A percentile compares a stretch with the other conserved stretches of the same genome.
Evolutionary conservation across 192 early-diverging fungal species (phyloP).

Genomic region (Entomortierella chlamydospora): DNA sequence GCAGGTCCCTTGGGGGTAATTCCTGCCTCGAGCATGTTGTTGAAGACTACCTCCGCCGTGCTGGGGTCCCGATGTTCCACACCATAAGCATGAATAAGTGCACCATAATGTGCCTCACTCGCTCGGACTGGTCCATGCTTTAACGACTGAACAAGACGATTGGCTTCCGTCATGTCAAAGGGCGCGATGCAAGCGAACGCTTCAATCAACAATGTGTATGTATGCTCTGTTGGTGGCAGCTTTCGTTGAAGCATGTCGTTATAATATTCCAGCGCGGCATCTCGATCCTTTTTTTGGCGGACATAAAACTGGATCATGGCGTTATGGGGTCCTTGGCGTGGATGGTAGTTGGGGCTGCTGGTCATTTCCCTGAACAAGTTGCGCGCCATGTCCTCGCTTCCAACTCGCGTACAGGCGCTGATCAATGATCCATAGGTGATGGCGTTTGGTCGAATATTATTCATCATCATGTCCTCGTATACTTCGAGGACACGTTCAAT

Average conservation of each 20-base stretch:
- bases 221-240: constrained; percentile 64
- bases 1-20: constrained; percentile 60
- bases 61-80: constrained; percentile 60
- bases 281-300: constrained; percentile 63
- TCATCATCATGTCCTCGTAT: constrained; percentile 67
- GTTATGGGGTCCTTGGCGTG: constrained; percentile 66
- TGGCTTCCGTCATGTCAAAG: constrained; percentile 66
- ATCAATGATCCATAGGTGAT: constrained; percentile 70
- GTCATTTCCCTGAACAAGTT: constrained; percentile 63
- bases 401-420: constrained; percentile 65
- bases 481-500: constrained; percentile 60
- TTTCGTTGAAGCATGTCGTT: constrained; percentile 53
- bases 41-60: constrained; percentile 56
- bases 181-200: constrained; percentile 64
- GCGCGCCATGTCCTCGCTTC: constrained; percentile 62
- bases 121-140: constrained; percentile 53
- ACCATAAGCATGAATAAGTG: constrained; percentile 68
- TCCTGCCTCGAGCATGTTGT: constrained; percentile 47
- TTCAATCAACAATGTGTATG: constrained; percentile 68
- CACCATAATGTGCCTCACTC: constrained; percentile 63
- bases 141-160: constrained; percentile 59
- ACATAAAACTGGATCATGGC: constrained; percentile 74
- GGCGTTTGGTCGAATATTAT: constrained; percentile 61
- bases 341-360: constrained; percentile 56
- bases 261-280: constrained; percentile 62